Conservation (phyloP, 805 yeast genomes). For the Lipomyces chichibuensis region DNA sequence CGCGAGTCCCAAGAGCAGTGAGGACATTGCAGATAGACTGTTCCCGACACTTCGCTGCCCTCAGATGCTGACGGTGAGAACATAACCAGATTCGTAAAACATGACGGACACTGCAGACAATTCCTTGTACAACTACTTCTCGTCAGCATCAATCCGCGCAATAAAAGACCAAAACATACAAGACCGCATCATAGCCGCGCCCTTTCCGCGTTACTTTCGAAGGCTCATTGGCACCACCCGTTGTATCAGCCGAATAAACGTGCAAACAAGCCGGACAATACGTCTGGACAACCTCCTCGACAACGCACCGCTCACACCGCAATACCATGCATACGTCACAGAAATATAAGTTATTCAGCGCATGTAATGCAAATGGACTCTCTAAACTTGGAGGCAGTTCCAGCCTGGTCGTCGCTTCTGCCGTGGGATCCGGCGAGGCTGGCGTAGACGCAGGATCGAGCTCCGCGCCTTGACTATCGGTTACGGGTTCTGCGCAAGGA, state of each 20-base stretch:
- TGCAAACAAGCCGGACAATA: conserved; percentile 47
- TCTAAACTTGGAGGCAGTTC: conserved; percentile 37
- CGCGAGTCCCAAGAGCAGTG: conserved; percentile 32
- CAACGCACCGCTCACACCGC: conserved; percentile 46
- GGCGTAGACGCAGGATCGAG: neutral
- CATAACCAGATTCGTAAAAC: conserved; percentile 36
- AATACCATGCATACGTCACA: conserved; percentile 45
- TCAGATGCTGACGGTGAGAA: conserved; percentile 6
- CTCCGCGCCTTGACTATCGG: conserved; percentile 7
- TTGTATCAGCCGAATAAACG: conserved; percentile 39
- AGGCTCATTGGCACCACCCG: conserved; percentile 5
- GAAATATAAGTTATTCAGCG: conserved; percentile 43
- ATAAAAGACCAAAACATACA: neutral
- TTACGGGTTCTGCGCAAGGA: conserved; percentile 34
- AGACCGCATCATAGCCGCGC: neutral
- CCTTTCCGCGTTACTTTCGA: conserved; percentile 3
- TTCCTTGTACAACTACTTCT: conserved; percentile 41
- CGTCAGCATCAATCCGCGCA: neutral
- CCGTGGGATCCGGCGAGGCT: neutral
- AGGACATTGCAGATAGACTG: conserved; percentile 25
- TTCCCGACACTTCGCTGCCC: neutral
- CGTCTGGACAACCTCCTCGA: conserved; percentile 42
- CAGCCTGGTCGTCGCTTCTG: conserved; percentile 1
- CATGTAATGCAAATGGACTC: conserved; percentile 36
- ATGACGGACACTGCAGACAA: conserved; percentile 45